Conservation (phyloP, 192 early-diverging fungal species). For the Cladochytrium replicatum region DNA sequence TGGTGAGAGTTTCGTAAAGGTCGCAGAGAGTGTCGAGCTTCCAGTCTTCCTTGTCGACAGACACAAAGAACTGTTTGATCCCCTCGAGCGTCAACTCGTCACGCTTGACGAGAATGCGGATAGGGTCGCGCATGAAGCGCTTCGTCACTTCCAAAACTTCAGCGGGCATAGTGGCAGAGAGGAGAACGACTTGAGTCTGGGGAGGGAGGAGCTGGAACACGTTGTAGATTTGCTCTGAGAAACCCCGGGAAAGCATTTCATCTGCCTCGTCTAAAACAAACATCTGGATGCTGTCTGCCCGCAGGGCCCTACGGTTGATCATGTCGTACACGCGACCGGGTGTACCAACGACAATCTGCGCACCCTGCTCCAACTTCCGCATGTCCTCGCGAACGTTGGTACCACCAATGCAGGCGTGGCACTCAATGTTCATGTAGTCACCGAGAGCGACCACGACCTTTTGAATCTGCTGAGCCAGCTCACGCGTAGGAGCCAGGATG, state of each 20-base stretch:
- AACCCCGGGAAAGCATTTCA: constrained; percentile 96
- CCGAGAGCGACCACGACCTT: constrained; percentile 88
- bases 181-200: constrained; percentile 87
- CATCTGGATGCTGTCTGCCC: constrained; percentile 84
- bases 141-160: constrained; percentile 93
- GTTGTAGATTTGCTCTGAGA: constrained; percentile 98
- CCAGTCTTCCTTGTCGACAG: constrained; percentile 98
- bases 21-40: constrained; percentile 98
- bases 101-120: constrained; percentile 97
- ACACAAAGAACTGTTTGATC: constrained; percentile 94
- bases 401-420: constrained; percentile 97
- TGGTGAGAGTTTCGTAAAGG: constrained; percentile 95
- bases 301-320: constrained; percentile 85
- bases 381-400: constrained; percentile 89
- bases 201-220: constrained; percentile 88
- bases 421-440: constrained; percentile 90
- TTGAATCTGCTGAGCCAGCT: constrained; percentile 97
- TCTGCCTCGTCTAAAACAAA: constrained; percentile 99
- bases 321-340: constrained; percentile 98
- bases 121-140: constrained; percentile 97
- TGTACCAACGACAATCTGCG: constrained; percentile 94
- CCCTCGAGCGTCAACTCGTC: constrained; percentile 93
- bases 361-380: constrained; percentile 64
- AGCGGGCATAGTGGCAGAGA: constrained; percentile 93
- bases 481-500: constrained; percentile 93